Base-by-base conservation (phyloP, 352 stramenopile species). In the Phytophthora sansomeana region DNA sequence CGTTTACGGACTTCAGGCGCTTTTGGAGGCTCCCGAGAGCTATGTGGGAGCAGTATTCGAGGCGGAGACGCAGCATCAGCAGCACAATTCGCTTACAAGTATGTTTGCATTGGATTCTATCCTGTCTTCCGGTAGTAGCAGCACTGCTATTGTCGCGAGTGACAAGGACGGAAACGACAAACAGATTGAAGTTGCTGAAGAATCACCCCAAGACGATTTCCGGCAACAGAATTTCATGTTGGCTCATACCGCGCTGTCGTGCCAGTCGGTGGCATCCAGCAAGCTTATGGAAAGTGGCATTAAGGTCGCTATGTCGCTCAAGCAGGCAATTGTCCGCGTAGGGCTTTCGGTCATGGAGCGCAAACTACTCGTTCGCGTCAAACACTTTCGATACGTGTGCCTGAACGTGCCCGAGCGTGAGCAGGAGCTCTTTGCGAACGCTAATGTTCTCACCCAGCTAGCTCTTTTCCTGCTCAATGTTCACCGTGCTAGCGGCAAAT, bases 301-400 rank as follows among this genome's bases (percentile, higher is more conserved):
- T 63, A 92, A 97, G 54, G 80, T 98, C 8, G 92, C 96, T 47
- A 99, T 98, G 92, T 81, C 91, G 30, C 78, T 99, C 48, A 98
- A 99, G 74, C 86, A 96, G 49, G 93, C 84, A 11, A 97, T 99
- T 59, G 89, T 98, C 26, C 74, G 91, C 7, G 96, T 98, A 8
- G 97, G 95, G 4, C 87, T 98, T 11, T 97, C 89, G 19, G 96
- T 99, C 55, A 92, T 98, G 65, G 96, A 99, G 53, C 91, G 97
- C 10, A 97, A 97, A 60, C 89, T 96, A 26, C 96, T 99, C 14
- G 93, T 96, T 16, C 84, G 94, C 7, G 91, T 98, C 10, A 98
- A 97, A 67, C 95, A 99, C 73, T 99, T 99, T 66, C 95, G 97
- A 13, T 99, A 99, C 73, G 96, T 98, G 5, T 98, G 97, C 54